phyloP scores from a whole-genome alignment of 1,284 basidiomycete genomes.

The Porodaedalea pini region DNA sequence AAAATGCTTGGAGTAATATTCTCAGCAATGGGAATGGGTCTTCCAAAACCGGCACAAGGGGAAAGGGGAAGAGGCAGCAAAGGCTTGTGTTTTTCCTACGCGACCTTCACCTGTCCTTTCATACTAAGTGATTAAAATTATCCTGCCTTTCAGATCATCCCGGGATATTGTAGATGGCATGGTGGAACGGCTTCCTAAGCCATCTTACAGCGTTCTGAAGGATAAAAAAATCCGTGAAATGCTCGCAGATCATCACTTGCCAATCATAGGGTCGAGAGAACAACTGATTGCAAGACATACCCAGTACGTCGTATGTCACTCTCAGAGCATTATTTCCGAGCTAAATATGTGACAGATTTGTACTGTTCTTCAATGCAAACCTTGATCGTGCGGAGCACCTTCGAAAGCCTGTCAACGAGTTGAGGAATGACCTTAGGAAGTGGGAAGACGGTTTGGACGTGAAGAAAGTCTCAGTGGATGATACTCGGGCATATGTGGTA shows the following conservation, averaged over 20 bases:
- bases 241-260: constrained; percentile 48
- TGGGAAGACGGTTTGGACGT: constrained; percentile 51
- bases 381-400: constrained; percentile 50
- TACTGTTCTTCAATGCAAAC: constrained; percentile 67
- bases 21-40: constrained; percentile 31
- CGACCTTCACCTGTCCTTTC: background rate
- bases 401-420: constrained; percentile 45
- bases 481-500: constrained; percentile 48
- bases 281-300: constrained; percentile 55
- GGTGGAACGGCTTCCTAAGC: constrained; percentile 53
- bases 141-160: background rate
- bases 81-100: constrained; percentile 22
- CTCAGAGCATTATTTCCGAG: background rate
- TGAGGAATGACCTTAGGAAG: constrained; percentile 50
- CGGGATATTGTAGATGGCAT: constrained; percentile 30
- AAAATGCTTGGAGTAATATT: constrained; percentile 48
- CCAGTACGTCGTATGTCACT: constrained; percentile 37
- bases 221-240: constrained; percentile 60
- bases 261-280: constrained; percentile 49
- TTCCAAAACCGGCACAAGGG: constrained; percentile 24
- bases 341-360: constrained; percentile 46
- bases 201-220: constrained; percentile 60
- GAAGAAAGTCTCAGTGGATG: constrained; percentile 44
- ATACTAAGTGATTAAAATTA: background rate
- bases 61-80: constrained; percentile 36